Evolutionary conservation across 352 stramenopile species (phyloP), one percentile per base, ranked within the genome.

Genomic region (Globisporangium rhizosaccharum): DNA sequence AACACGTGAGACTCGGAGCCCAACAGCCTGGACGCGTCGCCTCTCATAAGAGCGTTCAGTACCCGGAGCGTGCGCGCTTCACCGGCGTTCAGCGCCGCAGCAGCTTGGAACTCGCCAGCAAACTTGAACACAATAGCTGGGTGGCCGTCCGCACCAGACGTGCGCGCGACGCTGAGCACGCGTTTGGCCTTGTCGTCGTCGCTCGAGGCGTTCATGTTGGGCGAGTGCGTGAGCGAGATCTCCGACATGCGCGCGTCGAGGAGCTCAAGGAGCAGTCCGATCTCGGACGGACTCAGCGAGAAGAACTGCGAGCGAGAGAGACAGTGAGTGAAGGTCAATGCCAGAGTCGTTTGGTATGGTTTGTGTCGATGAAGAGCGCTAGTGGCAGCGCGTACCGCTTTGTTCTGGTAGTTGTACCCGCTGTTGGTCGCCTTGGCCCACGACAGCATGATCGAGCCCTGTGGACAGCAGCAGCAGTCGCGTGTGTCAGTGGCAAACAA

Each of bases 361-460:
- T 28, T 51, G n/a, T 12, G 8, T 0, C 18, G 10, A 8, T 9
- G 11, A 36, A 33, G 46, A 8, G 20, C 5, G 1, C n/a, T 2
- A 48, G 14, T 12, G 36, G 33, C 33, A 39, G 33, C 5, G 17
- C 69, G 44, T 41, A 94, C 85, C 63, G 78, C 79, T 73, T 94
- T 94, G 57, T 87, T 87, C 60, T 81, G 84, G 70, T 87, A 92
- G 71, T 83, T 81, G 64, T 92, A 92, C 56, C 81, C 76, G 8
- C 65, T 77, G 61, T 84, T 80, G 25, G 67, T 85, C 44, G 79
- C 68, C 55, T 84, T 86, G 23, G 82, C 84, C 85, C 85, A 94
- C 57, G 79, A 91, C 45, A 94, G 62, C 79, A 94, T 89, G 59
- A 94, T 87, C 26, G 80, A 72, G 47, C 85, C 85, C 85, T 94